Conservation (phyloP, 2,329 filamentous ascomycete species). For the Cadophora malorum region DNA sequence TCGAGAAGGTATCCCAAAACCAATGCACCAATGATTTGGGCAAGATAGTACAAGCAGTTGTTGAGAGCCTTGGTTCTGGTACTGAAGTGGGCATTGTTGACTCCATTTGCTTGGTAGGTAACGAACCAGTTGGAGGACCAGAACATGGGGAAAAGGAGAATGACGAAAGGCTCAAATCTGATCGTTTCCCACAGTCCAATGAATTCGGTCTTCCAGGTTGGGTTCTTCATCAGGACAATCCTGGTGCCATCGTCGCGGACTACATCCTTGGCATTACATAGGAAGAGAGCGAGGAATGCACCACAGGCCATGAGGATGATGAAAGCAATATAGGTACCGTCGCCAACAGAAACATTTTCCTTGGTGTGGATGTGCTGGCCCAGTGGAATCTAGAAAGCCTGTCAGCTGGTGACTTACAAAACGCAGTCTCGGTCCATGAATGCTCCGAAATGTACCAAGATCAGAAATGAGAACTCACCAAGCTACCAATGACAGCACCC, state of each 20-base stretch:
- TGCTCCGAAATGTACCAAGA: too few species aligned
- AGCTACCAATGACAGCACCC: constrained; percentile 84
- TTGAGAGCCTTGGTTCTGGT: constrained; percentile 79
- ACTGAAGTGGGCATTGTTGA: constrained; percentile 75
- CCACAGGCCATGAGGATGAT: constrained; percentile 81
- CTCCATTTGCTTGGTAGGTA: constrained; percentile 77
- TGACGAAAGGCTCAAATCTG: constrained; percentile 71
- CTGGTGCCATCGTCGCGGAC: constrained; percentile 78
- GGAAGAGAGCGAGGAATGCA: constrained; percentile 69
- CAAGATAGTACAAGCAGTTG: constrained; percentile 77
- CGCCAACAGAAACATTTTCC: constrained; percentile 59
- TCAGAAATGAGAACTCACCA: constrained; percentile 53
- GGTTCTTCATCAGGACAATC: constrained; percentile 90
- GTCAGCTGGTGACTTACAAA: constrained; percentile 23
- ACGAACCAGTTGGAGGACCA: constrained; percentile 82
- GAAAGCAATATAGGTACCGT: constrained; percentile 89
- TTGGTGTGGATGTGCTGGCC: constrained; percentile 71
- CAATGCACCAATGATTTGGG: constrained; percentile 79
- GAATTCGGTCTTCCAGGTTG: constrained; percentile 82
- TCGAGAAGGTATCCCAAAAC: constrained; percentile 78
- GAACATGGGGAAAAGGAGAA: constrained; percentile 83
- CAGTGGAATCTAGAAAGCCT: constrained; percentile 64
- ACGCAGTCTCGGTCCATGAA: too few species aligned
- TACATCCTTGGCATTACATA: constrained; percentile 75
- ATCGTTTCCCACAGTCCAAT: constrained; percentile 78